Conservation (phyloP, 1,284 basidiomycete genomes). For the Gomphus bonarii region DNA sequence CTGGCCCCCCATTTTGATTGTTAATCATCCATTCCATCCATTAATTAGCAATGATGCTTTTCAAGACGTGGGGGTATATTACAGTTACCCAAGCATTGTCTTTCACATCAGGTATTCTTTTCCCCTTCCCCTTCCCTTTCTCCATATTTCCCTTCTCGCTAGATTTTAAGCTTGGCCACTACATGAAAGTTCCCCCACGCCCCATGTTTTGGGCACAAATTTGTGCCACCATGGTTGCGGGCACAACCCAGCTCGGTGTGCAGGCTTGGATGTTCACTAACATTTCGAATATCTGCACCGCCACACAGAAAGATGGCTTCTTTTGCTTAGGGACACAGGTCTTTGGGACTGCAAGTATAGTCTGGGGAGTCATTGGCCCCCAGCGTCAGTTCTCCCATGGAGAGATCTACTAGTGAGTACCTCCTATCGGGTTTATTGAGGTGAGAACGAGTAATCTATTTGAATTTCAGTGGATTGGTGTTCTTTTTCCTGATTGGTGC, state of each 20-base stretch:
- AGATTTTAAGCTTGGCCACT: slow-evolving; percentile 45
- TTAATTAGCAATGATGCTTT: slow-evolving; percentile 45
- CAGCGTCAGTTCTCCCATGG: slow-evolving; percentile 40
- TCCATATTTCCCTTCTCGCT: slow-evolving; percentile 21
- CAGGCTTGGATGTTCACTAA: slow-evolving; percentile 44
- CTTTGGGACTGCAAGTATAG: slow-evolving; percentile 32
- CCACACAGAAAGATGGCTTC: slow-evolving; percentile 27
- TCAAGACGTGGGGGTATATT: slow-evolving; percentile 46
- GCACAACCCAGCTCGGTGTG: slow-evolving; percentile 35
- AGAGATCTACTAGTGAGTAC: slow-evolving; percentile 29
- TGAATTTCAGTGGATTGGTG: slow-evolving; percentile 18
- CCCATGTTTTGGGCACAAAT: slow-evolving; percentile 41
- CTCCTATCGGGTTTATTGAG: slow-evolving; percentile 1
- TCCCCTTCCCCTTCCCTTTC: slow-evolving; percentile 15
- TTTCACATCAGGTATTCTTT: slow-evolving; percentile 25
- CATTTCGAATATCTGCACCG: slow-evolving; percentile 34
- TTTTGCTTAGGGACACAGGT: slow-evolving; percentile 34
- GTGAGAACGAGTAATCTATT: not conserved
- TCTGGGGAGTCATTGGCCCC: slow-evolving; percentile 47
- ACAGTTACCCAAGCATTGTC: slow-evolving; percentile 37
- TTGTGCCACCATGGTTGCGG: slow-evolving; percentile 37
- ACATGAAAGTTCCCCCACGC: slow-evolving; percentile 42
- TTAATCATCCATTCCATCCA: too few species aligned
- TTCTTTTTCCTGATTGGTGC: slow-evolving; percentile 52
- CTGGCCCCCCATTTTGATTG: not conserved